A percentile compares a stretch with the other conserved stretches of the same genome.
These are phyloP conservation scores for Podaxis sp. DNA, from an alignment of 768 basidiomycete genomes.

Conservation along the genomic window DNA sequence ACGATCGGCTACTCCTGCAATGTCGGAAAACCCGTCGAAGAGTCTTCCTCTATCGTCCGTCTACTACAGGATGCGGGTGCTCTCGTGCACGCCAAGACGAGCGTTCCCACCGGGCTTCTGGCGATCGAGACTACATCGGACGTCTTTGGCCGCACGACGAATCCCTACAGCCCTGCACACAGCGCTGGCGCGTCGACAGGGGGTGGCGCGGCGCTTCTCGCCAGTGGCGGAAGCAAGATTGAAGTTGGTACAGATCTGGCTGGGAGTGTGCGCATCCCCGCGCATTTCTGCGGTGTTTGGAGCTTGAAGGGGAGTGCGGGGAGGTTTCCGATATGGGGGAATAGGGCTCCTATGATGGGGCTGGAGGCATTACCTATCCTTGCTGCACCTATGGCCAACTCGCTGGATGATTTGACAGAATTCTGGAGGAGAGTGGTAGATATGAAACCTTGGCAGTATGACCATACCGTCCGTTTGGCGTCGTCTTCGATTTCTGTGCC, in stretches of 20 bases:
- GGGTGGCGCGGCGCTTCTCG: slow-evolving; percentile 65
- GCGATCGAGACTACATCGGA: slow-evolving; percentile 56
- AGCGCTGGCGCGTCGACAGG: slow-evolving; percentile 64
- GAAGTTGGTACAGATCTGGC: slow-evolving; percentile 74
- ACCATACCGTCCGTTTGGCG: slow-evolving; percentile 42
- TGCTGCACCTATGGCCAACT: slow-evolving; percentile 57
- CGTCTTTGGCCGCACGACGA: slow-evolving; percentile 56
- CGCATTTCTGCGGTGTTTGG: slow-evolving; percentile 71
- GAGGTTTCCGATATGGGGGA: slow-evolving; percentile 53
- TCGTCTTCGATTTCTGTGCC: slow-evolving; percentile 17
- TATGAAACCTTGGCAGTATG: slow-evolving; percentile 65
- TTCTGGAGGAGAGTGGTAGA: slow-evolving; percentile 61
- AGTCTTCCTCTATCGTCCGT: slow-evolving; percentile 50
- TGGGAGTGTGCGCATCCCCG: slow-evolving; percentile 68
- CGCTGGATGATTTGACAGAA: slow-evolving; percentile 56
- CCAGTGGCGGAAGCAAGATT: slow-evolving; percentile 58
- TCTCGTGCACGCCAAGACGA: slow-evolving; percentile 60
- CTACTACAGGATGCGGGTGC: slow-evolving; percentile 61
- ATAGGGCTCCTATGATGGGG: slow-evolving; percentile 41
- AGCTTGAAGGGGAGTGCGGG: slow-evolving; percentile 56
- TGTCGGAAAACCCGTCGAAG: slow-evolving; percentile 35
- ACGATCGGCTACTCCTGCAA: slow-evolving; percentile 58
- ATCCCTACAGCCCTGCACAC: slow-evolving; percentile 53
- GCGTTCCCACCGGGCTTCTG: slow-evolving; percentile 51
- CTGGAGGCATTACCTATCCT: slow-evolving; percentile 53